Percentiles rank a stretch among this genome's conserved stretches.
These are phyloP conservation scores for Melanogaster broomeanus DNA, from an alignment of 768 basidiomycete genomes.

Conservation along the genomic window DNA sequence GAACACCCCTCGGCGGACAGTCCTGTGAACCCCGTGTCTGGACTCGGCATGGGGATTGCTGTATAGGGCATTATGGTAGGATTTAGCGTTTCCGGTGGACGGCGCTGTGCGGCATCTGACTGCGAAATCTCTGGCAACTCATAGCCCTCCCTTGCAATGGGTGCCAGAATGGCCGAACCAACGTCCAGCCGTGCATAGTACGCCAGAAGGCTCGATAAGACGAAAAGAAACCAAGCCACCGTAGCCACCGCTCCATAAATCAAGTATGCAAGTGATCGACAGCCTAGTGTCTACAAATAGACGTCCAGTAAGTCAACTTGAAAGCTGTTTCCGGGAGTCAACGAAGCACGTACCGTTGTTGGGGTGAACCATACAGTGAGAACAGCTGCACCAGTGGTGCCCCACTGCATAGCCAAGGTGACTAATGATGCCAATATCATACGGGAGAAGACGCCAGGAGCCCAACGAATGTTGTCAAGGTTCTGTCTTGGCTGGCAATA, in stretches of 20 bases:
- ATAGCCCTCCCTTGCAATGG: too few species aligned
- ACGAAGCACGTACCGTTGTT: slow-evolving; percentile 20
- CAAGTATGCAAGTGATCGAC: slow-evolving; percentile 34
- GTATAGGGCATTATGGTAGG: too few species aligned
- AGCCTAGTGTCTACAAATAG: slow-evolving; percentile 29
- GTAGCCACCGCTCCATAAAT: slow-evolving; percentile 32
- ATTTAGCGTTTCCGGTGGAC: too few species aligned
- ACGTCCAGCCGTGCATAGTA: slow-evolving; percentile 16
- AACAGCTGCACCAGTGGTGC: slow-evolving; percentile 29
- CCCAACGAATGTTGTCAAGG: slow-evolving; percentile 14
- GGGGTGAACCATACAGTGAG: slow-evolving; percentile 32
- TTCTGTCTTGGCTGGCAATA: slow-evolving; percentile 20
- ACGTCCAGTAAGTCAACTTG: neutral
- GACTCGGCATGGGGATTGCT: too few species aligned
- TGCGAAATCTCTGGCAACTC: too few species aligned
- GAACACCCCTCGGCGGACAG: too few species aligned
- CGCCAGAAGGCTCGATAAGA: slow-evolving; percentile 29
- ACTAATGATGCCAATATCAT: slow-evolving; percentile 32
- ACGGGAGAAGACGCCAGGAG: slow-evolving; percentile 22
- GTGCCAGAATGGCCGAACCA: neutral
- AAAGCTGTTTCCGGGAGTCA: neutral
- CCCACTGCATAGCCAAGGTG: slow-evolving; percentile 35
- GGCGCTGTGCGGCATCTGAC: neutral
- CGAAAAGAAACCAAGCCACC: slow-evolving; percentile 29
- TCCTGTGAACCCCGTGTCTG: too few species aligned